These are phyloP conservation scores for Aspergillus sp. DNA, from an alignment of 2,329 filamentous ascomycete genomes.

Conservation along the genomic window DNA sequence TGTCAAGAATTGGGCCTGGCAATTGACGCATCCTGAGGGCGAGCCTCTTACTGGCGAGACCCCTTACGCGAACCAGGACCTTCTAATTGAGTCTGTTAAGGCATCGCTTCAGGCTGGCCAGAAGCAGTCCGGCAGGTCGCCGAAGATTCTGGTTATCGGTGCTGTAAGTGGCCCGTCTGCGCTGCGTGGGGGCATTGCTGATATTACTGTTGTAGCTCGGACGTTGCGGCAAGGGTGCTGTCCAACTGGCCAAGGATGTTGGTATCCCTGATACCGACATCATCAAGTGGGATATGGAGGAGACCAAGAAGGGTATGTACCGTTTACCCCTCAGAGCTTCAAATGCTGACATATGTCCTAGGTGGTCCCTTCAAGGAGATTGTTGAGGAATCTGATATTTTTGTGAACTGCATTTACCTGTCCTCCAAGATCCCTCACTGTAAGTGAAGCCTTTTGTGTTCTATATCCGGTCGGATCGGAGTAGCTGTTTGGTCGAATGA, in stretches of 20 bases:
- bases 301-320: slow-evolving; percentile 64
- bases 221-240: slow-evolving; percentile 80
- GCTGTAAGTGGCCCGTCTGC: slow-evolving; percentile 46
- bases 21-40: slow-evolving; percentile 67
- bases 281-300: slow-evolving; percentile 72
- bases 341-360: slow-evolving; percentile 26
- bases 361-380: slow-evolving; percentile 77
- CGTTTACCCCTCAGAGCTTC: not conserved
- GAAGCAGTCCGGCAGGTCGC: slow-evolving; percentile 65
- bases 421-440: slow-evolving; percentile 72
- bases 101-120: slow-evolving; percentile 65
- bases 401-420: slow-evolving; percentile 90
- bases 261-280: slow-evolving; percentile 71
- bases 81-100: slow-evolving; percentile 73
- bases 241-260: slow-evolving; percentile 73
- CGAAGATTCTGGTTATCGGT: slow-evolving; percentile 80
- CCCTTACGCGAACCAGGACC: slow-evolving; percentile 66
- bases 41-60: slow-evolving; percentile 63
- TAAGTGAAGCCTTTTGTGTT: not conserved
- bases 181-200: not conserved
- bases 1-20: slow-evolving; percentile 79
- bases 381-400: slow-evolving; percentile 65
- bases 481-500: not conserved
- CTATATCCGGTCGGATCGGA: not conserved
- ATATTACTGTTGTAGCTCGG: slow-evolving; percentile 30